Evolutionary conservation across 108 stramenopile species (phyloP).

Genomic region (Cyclostephanos tholiformis): DNA sequence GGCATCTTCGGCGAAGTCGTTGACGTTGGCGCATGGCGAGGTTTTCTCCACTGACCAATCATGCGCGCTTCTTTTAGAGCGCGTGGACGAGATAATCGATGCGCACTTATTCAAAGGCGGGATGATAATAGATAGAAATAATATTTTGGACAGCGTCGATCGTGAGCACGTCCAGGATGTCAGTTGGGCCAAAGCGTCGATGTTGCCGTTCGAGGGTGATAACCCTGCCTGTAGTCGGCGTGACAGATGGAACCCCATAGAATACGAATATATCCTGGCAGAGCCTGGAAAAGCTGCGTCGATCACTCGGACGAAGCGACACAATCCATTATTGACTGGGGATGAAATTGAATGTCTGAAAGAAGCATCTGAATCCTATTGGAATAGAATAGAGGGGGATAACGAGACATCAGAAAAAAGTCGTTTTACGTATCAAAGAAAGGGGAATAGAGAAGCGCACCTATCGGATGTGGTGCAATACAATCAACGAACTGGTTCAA

Average conservation of each 20-base stretch:
- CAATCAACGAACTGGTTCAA: constrained; percentile 12
- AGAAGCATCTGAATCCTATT: constrained; percentile 26
- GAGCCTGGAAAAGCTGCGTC: constrained; percentile 2
- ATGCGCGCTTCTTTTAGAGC: background rate
- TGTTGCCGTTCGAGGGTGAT: constrained; percentile 27
- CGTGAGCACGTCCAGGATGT: constrained; percentile 26
- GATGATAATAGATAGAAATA: background rate
- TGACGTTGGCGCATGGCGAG: background rate
- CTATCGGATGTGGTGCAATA: constrained; percentile 35
- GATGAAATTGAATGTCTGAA: constrained; percentile 33
- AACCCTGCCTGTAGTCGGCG: background rate
- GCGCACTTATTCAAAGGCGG: no score
- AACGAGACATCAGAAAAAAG: constrained; percentile 14
- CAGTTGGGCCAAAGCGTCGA: constrained; percentile 21
- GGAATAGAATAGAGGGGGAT: constrained; percentile 6
- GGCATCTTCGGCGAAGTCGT: background rate
- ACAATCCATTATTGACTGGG: constrained; percentile 25
- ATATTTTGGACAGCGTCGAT: constrained; percentile 21
- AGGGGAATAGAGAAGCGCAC: constrained; percentile 55
- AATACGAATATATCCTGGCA: constrained; percentile 14
- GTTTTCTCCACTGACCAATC: background rate
- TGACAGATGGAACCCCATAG: constrained; percentile 13
- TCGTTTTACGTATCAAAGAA: constrained; percentile 65
- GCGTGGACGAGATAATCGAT: constrained; percentile 2
- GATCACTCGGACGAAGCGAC: constrained; percentile 28